Evolutionary conservation across 2,329 filamentous ascomycete genomes (phyloP).

Genomic region (Alternaria postmessia): DNA sequence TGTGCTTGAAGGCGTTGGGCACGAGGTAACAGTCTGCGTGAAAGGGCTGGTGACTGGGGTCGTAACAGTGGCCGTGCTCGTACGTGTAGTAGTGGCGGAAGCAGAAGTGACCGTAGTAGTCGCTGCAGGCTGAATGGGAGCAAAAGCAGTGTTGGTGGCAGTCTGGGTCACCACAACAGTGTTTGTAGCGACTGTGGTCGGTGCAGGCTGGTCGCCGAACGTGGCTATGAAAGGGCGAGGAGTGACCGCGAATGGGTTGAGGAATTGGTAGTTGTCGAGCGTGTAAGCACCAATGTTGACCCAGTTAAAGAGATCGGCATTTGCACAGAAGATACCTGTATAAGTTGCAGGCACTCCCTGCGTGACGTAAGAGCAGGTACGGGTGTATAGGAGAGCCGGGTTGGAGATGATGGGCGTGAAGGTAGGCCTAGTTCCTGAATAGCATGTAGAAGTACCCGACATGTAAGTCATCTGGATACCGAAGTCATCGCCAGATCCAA

Average conservation of each 20-base stretch:
- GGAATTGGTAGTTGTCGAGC: slow-evolving; percentile 1
- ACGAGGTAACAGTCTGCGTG: slow-evolving; percentile 2
- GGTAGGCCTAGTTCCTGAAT: slow-evolving; percentile 8
- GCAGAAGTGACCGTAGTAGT: slow-evolving; percentile 5
- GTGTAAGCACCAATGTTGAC: slow-evolving; percentile 16
- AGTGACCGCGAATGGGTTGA: neutral
- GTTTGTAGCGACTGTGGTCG: slow-evolving; percentile 1
- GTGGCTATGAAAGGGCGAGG: slow-evolving; percentile 10
- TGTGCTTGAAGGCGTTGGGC: neutral
- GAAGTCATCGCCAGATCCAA: slow-evolving; percentile 11
- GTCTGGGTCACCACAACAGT: slow-evolving; percentile 1
- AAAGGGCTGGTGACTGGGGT: slow-evolving; percentile 5
- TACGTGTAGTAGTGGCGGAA: neutral
- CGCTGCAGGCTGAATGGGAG: neutral
- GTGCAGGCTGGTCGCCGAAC: slow-evolving; percentile 15
- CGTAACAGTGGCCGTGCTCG: neutral
- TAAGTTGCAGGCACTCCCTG: slow-evolving; percentile 3
- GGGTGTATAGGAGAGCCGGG: slow-evolving; percentile 5
- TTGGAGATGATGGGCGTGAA: slow-evolving; percentile 24
- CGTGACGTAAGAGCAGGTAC: slow-evolving; percentile 11
- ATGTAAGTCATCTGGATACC: slow-evolving; percentile 23
- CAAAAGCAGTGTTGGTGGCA: neutral
- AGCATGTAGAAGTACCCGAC: slow-evolving; percentile 21
- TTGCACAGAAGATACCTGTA: slow-evolving; percentile 9
- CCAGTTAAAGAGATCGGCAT: slow-evolving; percentile 8